A percentile compares a stretch with the other conserved stretches of the same genome.
Evolutionary conservation across 108 stramenopile genomes (phyloP).

Genomic region (Cyclostephanos invisitatus): DNA sequence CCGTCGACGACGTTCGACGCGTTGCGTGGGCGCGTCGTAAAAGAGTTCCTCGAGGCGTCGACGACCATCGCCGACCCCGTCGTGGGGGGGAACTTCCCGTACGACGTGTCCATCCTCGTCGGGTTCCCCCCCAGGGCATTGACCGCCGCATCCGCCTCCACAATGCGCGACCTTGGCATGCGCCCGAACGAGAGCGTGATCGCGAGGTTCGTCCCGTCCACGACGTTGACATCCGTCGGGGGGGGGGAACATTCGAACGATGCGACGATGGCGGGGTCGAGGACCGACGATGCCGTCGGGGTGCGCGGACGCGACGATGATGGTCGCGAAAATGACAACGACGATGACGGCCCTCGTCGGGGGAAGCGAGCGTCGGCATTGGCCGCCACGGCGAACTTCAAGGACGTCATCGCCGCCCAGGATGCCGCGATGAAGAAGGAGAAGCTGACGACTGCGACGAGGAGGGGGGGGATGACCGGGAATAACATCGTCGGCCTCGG

Average conservation of each 20-base stretch:
- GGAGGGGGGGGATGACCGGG: conserved; percentile 3
- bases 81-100: neutral
- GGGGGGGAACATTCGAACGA: neutral
- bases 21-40: conserved; percentile 26
- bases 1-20: conserved; percentile 29
- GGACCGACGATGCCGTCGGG: conserved; percentile 2
- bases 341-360: conserved; percentile 4
- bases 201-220: conserved; percentile 28
- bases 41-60: conserved; percentile 21
- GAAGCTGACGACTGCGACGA: conserved; percentile 10
- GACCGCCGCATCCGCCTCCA: conserved; percentile 13
- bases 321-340: neutral
- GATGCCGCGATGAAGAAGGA: conserved; percentile 49
- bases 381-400: conserved; percentile 59
- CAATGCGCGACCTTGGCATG: conserved; percentile 43
- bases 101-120: conserved; percentile 23
- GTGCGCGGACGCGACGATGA: neutral
- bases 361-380: conserved; percentile 62
- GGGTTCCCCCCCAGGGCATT: conserved; percentile 68
- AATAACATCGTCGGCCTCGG: conserved; percentile 1
- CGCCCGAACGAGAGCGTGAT: conserved; percentile 57
- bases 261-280: conserved; percentile 3
- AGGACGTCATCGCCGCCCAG: conserved; percentile 66
- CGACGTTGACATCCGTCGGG: neutral
- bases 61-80: too few species aligned